phyloP scores from a whole-genome alignment of 2,329 filamentous ascomycete species.

The Monosporascus sp. region DNA sequence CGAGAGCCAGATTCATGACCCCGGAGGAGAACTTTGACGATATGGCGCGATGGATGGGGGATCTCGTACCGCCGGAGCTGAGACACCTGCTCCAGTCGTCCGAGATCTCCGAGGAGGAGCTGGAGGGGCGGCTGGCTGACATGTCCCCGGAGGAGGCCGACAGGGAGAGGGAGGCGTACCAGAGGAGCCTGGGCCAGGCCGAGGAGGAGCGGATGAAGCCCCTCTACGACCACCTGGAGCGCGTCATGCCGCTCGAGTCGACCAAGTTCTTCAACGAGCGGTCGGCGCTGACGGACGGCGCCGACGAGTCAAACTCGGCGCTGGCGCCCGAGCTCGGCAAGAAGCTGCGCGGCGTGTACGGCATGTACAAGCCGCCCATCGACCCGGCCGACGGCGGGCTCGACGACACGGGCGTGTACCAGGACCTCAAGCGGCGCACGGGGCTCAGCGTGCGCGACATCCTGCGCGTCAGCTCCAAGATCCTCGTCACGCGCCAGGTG shows the following conservation, averaged over 20 bases:
- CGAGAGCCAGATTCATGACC: slow-evolving; percentile 55
- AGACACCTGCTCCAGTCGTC: slow-evolving; percentile 13
- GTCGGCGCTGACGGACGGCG: slow-evolving; percentile 28
- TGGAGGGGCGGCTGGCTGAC: slow-evolving; percentile 29
- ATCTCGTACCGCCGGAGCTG: slow-evolving; percentile 37
- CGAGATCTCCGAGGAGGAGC: slow-evolving; percentile 48
- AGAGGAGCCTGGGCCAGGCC: background rate
- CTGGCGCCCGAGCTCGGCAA: slow-evolving; percentile 44
- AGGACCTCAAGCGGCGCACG: slow-evolving; percentile 49
- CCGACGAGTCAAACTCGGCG: slow-evolving; percentile 34
- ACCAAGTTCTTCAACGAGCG: slow-evolving; percentile 28
- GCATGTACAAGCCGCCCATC: slow-evolving; percentile 42
- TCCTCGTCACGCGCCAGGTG: slow-evolving; percentile 68
- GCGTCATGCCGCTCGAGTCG: slow-evolving; percentile 15
- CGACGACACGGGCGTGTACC: slow-evolving; percentile 46
- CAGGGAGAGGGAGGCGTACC: slow-evolving; percentile 8
- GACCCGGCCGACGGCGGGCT: slow-evolving; percentile 46
- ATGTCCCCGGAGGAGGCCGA: slow-evolving; percentile 15
- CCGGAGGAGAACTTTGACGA: slow-evolving; percentile 57
- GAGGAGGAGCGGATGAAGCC: background rate
- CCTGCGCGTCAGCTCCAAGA: slow-evolving; percentile 58
- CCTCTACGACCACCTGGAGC: slow-evolving; percentile 4
- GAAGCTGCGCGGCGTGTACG: slow-evolving; percentile 48
- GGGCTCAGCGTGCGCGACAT: slow-evolving; percentile 50
- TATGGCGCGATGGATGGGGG: slow-evolving; percentile 44